These are phyloP conservation scores for Aspergillus arachidicola DNA, from an alignment of 2,329 filamentous ascomycete genomes.

Conservation along the genomic window DNA sequence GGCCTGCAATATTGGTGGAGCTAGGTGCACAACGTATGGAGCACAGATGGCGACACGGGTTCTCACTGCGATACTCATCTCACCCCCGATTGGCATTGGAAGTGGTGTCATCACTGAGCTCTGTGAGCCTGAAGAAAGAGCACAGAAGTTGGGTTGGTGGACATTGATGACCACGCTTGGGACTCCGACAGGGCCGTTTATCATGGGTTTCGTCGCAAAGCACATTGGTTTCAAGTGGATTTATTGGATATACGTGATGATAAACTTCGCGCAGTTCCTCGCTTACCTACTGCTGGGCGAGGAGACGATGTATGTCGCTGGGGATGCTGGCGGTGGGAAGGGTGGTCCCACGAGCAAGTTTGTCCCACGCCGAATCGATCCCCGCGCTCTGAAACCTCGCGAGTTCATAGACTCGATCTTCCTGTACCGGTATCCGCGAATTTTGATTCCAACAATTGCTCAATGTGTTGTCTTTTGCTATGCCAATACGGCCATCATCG, in stretches of 20 bases:
- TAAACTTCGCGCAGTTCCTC: slow-evolving; percentile 57
- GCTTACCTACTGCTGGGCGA: slow-evolving; percentile 55
- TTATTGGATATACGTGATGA: slow-evolving; percentile 60
- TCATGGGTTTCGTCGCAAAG: slow-evolving; percentile 47
- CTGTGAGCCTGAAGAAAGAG: slow-evolving; percentile 56
- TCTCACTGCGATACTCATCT: slow-evolving; percentile 55
- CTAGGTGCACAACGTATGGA: slow-evolving; percentile 49
- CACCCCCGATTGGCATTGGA: slow-evolving; percentile 54
- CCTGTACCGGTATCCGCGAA: slow-evolving; percentile 46
- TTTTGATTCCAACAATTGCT: slow-evolving; percentile 53
- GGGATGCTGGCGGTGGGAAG: slow-evolving; percentile 26
- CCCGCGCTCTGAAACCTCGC: slow-evolving; percentile 43
- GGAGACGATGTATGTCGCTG: slow-evolving; percentile 54
- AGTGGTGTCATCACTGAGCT: slow-evolving; percentile 57
- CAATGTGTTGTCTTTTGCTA: slow-evolving; percentile 62
- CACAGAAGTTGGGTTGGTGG: slow-evolving; percentile 57
- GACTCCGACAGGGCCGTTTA: slow-evolving; percentile 40
- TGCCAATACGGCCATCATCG: slow-evolving; percentile 54
- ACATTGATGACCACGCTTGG: slow-evolving; percentile 53
- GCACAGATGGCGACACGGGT: slow-evolving; percentile 54
- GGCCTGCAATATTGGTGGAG: slow-evolving; percentile 57
- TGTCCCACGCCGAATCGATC: slow-evolving; percentile 51
- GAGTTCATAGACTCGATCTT: slow-evolving; percentile 56
- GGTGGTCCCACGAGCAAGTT: slow-evolving; percentile 36
- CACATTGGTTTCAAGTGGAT: slow-evolving; percentile 59